Conservation (phyloP, 1,139 yeast genomes). For the Hemisphaericaspora xylanilytica region DNA sequence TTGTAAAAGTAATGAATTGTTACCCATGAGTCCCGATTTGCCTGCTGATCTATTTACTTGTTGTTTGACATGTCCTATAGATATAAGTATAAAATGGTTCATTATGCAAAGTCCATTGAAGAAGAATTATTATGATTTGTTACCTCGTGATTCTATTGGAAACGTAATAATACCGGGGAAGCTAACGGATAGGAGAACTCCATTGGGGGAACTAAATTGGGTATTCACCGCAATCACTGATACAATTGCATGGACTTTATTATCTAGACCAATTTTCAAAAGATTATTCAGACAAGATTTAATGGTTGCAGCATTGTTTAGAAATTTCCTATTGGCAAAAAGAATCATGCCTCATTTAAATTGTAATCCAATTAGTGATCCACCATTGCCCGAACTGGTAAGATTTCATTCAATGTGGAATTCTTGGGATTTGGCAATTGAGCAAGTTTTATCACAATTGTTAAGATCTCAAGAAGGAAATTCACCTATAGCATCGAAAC, state of each 20-base stretch:
- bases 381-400: constrained; percentile 80
- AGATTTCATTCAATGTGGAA: constrained; percentile 95
- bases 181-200: constrained; percentile 88
- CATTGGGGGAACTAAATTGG: constrained; percentile 95
- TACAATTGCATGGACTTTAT: constrained; percentile 95
- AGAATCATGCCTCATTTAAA: constrained; percentile 92
- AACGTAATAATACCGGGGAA: constrained; percentile 83
- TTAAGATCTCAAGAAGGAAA: constrained; percentile 33
- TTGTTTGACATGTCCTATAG: constrained; percentile 93
- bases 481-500: neutral
- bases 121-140: constrained; percentile 57
- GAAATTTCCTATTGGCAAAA: constrained; percentile 88
- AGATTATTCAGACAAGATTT: constrained; percentile 90
- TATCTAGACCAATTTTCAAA: constrained; percentile 86
- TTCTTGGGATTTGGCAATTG: constrained; percentile 96
- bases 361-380: constrained; percentile 94
- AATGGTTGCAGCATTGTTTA: constrained; percentile 93
- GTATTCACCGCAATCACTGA: constrained; percentile 97
- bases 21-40: constrained; percentile 91
- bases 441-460: constrained; percentile 79
- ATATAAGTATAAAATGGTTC: constrained; percentile 89
- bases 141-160: constrained; percentile 52
- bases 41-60: constrained; percentile 97
- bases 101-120: constrained; percentile 77
- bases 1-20: constrained; percentile 77